Evolutionary conservation across 129 eudicot species (phyloP).

Genomic region (Ambrosia trifida): DNA sequence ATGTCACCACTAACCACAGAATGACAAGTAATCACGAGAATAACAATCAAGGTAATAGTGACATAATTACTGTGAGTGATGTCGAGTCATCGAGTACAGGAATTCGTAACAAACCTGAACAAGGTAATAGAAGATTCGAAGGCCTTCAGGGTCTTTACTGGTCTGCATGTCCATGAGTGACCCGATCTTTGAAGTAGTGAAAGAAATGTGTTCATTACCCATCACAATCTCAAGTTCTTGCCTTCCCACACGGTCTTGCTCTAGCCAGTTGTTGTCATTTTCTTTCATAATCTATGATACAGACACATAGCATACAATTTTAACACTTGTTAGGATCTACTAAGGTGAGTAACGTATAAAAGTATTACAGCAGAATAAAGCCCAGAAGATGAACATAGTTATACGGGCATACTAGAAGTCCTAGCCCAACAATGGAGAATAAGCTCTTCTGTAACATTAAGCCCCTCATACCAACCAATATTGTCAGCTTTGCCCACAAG

Average conservation of each 20-base stretch:
- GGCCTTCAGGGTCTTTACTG: too few relatives aligned
- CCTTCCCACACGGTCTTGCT: slow-evolving; percentile 93
- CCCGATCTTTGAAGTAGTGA: too few relatives aligned
- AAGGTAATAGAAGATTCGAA: too few relatives aligned
- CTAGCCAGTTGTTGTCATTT: slow-evolving; percentile 99
- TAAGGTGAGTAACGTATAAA: not conserved
- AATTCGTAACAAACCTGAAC: slow-evolving; percentile 65
- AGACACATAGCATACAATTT: not conserved
- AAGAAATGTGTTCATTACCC: too few relatives aligned
- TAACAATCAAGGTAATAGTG: not conserved
- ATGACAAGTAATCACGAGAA: slow-evolving; percentile 6
- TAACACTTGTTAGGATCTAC: not conserved
- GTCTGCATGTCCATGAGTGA: too few relatives aligned
- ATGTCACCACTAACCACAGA: not conserved
- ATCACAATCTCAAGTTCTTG: too few relatives aligned
- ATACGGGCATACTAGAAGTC: too few relatives aligned
- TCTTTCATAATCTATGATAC: slow-evolving; percentile 85
- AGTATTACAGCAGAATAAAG: not conserved
- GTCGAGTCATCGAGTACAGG: not conserved
- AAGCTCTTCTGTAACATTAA: too few relatives aligned
- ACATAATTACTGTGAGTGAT: not conserved
- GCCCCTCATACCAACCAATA: too few relatives aligned
- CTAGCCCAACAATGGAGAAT: too few relatives aligned
- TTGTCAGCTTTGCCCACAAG: too few relatives aligned
- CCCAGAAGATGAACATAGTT: too few relatives aligned